Percentiles rank a stretch among this genome's conserved stretches.
These are phyloP conservation scores for Schizochytrium sp. DNA, from an alignment of 108 stramenopile genomes.

Conservation along the genomic window DNA sequence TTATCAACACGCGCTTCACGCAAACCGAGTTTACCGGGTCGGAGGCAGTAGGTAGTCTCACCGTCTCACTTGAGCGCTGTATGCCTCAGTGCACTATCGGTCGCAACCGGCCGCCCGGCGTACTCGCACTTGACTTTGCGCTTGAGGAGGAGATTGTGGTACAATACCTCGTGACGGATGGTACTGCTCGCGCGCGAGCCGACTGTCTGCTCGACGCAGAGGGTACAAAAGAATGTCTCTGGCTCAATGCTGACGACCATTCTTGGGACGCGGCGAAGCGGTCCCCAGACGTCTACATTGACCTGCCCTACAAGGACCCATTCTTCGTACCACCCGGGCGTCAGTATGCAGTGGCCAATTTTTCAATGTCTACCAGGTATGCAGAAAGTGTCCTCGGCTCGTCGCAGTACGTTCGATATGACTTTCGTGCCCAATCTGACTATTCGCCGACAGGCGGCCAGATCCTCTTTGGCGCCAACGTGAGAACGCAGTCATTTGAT, in stretches of 20 bases:
- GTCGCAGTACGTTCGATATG: background rate
- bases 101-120: background rate
- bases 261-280: background rate
- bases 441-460: background rate
- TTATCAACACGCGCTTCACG: background rate
- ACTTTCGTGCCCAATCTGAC: background rate
- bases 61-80: background rate
- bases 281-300: background rate
- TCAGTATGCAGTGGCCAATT: background rate
- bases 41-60: background rate
- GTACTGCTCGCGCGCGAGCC: background rate
- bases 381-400: background rate
- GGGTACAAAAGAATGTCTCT: background rate
- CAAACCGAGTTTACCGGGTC: background rate
- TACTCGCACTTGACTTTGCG: background rate
- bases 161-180: background rate
- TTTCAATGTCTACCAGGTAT: background rate
- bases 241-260: background rate
- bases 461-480: background rate
- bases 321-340: background rate
- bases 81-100: background rate
- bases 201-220: background rate
- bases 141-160: background rate
- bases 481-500: background rate
- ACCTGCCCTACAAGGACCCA: background rate